Evolutionary conservation across 495 filamentous ascomycete species (phyloP), one percentile per base, ranked within the genome.

Genomic region (Podospora sp.): DNA sequence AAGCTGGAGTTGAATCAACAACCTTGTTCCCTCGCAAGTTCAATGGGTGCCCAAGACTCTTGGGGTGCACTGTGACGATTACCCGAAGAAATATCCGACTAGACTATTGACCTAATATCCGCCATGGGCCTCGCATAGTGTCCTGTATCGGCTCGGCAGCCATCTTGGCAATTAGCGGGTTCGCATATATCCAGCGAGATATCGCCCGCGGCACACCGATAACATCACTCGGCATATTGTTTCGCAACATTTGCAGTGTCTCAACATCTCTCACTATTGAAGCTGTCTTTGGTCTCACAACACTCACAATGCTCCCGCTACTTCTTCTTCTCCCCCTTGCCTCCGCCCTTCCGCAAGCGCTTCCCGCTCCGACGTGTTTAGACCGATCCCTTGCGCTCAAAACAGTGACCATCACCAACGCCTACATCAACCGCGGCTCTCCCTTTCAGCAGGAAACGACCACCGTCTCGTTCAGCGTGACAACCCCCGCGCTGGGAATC

Each of bases 371-470:
- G 11, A 4, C 26, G 40, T 67, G 65, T 46, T 7, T 55, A 8
- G 14, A 26, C 60, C 20, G 21, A 16, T 68, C 65, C n/a, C 51
- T 62, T 16, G 26, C 60, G 18, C 50, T 68, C 6, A 57, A 49
- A 6, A 68, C 55, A 49, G 24, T 68, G 1, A 68, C 65, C 29
- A 56, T 68, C 50, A 29, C 26, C 50, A 49, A 36, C 6, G 51
- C 60, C 20, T 7, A 57, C 21, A 51, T 68, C 35, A 40, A 46
- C 26, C 36, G 24, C 20, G 65, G 65, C 11, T 50, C 22, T 50
- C 65, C 65, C 21, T 63, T 68, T 11, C 6, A 63, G n/a, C 20
- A 51, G 3, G 59, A 68, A 29, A 63, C 56, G 33, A 57, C 27
- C 27, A 56, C 59, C 21, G 33, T 63, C 51, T 20, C 59, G 14